A percentile compares a stretch with the other conserved stretches of the same genome.
Evolutionary conservation across 495 filamentous ascomycete species (phyloP).

Genomic region (Tuber magnatum): DNA sequence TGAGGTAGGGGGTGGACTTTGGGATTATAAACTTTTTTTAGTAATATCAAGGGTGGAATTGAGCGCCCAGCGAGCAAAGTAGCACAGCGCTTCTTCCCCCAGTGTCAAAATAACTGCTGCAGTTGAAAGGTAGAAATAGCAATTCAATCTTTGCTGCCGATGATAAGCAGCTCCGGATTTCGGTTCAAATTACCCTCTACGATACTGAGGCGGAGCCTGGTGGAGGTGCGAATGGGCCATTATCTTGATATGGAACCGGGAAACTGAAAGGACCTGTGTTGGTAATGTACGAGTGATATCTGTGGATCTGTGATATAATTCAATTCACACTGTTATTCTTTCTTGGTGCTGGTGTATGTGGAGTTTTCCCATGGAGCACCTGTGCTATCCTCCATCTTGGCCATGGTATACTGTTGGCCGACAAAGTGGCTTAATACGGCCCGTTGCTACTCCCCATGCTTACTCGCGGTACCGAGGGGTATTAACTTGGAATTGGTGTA

Average conservation of each 20-base stretch:
- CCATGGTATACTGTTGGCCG: not conserved
- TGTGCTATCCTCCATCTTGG: not conserved
- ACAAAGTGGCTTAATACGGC: too few species aligned
- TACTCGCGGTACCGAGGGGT: not conserved
- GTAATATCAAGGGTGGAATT: too few species aligned
- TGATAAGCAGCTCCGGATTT: too few species aligned
- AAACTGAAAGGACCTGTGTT: not conserved
- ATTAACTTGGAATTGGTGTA: not conserved
- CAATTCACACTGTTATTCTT: not conserved
- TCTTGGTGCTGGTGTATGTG: not conserved
- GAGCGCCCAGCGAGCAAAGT: too few species aligned
- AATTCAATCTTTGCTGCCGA: too few species aligned
- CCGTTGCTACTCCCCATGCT: not conserved
- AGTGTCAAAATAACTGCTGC: too few species aligned
- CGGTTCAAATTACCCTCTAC: too few species aligned
- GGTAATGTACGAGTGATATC: not conserved
- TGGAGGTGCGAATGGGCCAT: not conserved
- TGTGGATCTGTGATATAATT: not conserved
- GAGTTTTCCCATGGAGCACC: not conserved
- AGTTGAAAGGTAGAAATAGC: too few species aligned
- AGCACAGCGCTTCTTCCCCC: too few species aligned
- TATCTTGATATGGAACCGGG: not conserved
- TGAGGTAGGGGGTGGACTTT: too few species aligned
- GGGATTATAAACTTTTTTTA: too few species aligned
- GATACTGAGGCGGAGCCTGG: too few species aligned